phyloP scores from a whole-genome alignment of 1,284 basidiomycete species.

The Amylostereum areolatum region DNA sequence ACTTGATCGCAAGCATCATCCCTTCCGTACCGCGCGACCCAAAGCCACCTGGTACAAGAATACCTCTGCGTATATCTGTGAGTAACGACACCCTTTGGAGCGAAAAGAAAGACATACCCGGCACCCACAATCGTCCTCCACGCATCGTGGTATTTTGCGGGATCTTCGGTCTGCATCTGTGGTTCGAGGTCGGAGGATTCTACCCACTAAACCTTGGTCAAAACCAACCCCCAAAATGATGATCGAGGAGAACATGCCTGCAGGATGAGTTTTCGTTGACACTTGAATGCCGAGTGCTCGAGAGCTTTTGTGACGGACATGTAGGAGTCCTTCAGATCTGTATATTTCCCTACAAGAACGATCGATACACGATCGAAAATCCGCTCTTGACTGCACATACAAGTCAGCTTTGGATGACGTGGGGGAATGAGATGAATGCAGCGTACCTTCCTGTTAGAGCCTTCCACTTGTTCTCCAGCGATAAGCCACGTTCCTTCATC shows the following conservation, averaged over 20 bases:
- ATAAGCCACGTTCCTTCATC: slow-evolving; percentile 59
- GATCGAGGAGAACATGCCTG: slow-evolving; percentile 52
- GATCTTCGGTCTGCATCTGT: slow-evolving; percentile 70
- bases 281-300: slow-evolving; percentile 94
- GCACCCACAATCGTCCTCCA: slow-evolving; percentile 93
- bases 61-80: slow-evolving; percentile 61
- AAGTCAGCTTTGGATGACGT: slow-evolving; percentile 37
- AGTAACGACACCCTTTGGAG: slow-evolving; percentile 43
- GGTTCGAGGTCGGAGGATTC: slow-evolving; percentile 93
- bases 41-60: slow-evolving; percentile 95
- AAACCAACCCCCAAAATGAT: not conserved
- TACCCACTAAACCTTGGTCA: slow-evolving; percentile 70
- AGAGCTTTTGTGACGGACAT: slow-evolving; percentile 98
- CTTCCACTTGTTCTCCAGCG: slow-evolving; percentile 74
- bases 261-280: slow-evolving; percentile 78
- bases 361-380: slow-evolving; percentile 90
- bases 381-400: slow-evolving; percentile 69
- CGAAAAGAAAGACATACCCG: slow-evolving; percentile 43
- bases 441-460: slow-evolving; percentile 73
- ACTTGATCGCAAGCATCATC: slow-evolving; percentile 96
- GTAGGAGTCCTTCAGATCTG: slow-evolving; percentile 95
- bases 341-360: slow-evolving; percentile 97
- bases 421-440: slow-evolving; percentile 3
- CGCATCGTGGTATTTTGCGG: slow-evolving; percentile 92
- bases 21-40: slow-evolving; percentile 93